These are phyloP conservation scores for Collybia sp. DNA, from an alignment of 768 basidiomycete species.

Conservation along the genomic window DNA sequence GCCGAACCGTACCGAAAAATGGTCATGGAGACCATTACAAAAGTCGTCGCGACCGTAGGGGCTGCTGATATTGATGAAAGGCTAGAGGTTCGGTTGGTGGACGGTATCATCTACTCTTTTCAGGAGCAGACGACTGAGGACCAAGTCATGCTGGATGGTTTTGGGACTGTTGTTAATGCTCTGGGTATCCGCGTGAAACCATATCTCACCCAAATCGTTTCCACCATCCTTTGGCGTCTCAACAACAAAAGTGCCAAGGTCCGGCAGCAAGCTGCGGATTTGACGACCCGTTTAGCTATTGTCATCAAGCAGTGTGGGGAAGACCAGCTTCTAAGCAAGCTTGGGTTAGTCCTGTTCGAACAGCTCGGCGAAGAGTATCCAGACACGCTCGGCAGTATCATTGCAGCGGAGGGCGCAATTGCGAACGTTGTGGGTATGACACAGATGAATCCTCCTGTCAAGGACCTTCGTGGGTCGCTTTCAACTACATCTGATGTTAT, in stretches of 20 bases:
- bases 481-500: not conserved
- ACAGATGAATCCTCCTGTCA: slow-evolving; percentile 99
- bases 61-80: slow-evolving; percentile 98
- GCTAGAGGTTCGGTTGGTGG: slow-evolving; percentile 89
- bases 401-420: slow-evolving; percentile 97
- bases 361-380: slow-evolving; percentile 99
- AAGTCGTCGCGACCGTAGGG: slow-evolving; percentile 88
- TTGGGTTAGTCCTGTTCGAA: slow-evolving; percentile 95
- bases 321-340: slow-evolving; percentile 91
- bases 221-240: slow-evolving; percentile 97
- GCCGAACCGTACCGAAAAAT: slow-evolving; percentile 95
- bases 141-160: slow-evolving; percentile 98
- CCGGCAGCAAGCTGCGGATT: slow-evolving; percentile 97
- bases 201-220: slow-evolving; percentile 97
- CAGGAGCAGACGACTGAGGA: slow-evolving; percentile 99
- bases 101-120: slow-evolving; percentile 99
- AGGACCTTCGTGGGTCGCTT: slow-evolving; percentile 84
- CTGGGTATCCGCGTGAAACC: slow-evolving; percentile 96
- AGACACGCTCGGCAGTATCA: slow-evolving; percentile 98
- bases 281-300: slow-evolving; percentile 91
- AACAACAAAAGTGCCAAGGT: slow-evolving; percentile 99
- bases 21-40: slow-evolving; percentile 99
- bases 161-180: slow-evolving; percentile 96
- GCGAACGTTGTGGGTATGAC: slow-evolving; percentile 99
- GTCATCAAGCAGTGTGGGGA: slow-evolving; percentile 99